Evolutionary conservation across 768 basidiomycete species (phyloP), one percentile per base, ranked within the genome.

Genomic region (Glaciozyma martinii): DNA sequence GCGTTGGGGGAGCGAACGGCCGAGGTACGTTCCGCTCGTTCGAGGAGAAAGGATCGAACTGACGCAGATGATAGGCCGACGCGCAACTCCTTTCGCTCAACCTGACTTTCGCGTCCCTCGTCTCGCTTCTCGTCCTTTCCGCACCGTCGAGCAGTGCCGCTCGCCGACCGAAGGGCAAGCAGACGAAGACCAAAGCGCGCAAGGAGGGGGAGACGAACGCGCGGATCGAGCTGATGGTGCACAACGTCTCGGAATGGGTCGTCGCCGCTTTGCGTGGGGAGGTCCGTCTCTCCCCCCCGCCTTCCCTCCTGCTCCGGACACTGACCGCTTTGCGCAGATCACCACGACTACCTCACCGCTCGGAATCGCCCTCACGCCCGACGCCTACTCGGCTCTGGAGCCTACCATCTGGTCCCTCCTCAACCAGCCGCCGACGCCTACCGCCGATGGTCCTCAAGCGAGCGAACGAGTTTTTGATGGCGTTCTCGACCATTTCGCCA

Each of bases 51-150:
- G 47, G n/a, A 15, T 53, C 15, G 70, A 5, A 5, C 30, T 32
- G 23, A 60, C 42, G 18, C 19, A n/a, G 18, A 3, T 13, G 3
- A 0, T 30, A 47, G 30, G 46, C 23, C 7, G 52, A 56, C 4
- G 82, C 85, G 74, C 78, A 79, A 12, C 82, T 85, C 62, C 84
- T 89, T 73, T 81, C 85, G 66, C 80, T 90, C 60, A 89, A 87
- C 72, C 78, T 91, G 60, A 81, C 83, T 52, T 90, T 85, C 75
- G 89, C 88, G 76, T 86, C 89, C 75, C 79, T 92, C 15, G 81
- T 80, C 47, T 46, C 66, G 3, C 77, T 88, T 29, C 77, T 86
- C 6, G 37, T 71, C 9, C 42, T 55, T 3, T 30, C 62, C 25
- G 29, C 49, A 3, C 12, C 43, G 9, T 7, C 25, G 21, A 12